phyloP scores from a whole-genome alignment of 176 grass and related monocot species.

The Thinopyrum elongatum region DNA sequence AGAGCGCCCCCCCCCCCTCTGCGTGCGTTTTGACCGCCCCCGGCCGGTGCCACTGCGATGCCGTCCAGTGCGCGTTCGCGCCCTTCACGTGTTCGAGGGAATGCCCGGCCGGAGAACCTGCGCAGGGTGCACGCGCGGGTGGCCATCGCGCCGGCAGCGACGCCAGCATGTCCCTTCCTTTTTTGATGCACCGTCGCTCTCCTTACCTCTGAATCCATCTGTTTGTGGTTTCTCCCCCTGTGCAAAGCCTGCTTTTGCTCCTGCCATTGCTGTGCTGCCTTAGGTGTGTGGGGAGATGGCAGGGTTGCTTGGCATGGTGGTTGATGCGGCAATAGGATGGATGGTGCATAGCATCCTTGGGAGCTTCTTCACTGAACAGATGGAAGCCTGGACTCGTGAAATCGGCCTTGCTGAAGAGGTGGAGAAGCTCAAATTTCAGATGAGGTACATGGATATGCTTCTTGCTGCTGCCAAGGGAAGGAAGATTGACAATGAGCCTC shows the following conservation, averaged over 20 bases:
- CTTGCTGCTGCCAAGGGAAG: not conserved
- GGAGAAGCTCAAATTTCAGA: not conserved
- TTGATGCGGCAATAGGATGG: slow-evolving; percentile 1
- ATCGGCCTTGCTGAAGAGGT: not conserved
- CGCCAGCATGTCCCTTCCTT: too few relatives aligned
- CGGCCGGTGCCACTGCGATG: too few relatives aligned
- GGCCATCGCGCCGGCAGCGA: too few relatives aligned
- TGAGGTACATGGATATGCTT: not conserved
- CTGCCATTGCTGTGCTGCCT: not conserved
- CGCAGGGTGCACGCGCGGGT: too few relatives aligned
- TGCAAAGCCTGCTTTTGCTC: not conserved
- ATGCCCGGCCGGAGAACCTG: too few relatives aligned
- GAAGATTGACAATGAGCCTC: not conserved
- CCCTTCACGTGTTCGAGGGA: too few relatives aligned
- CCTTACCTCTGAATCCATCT: slow-evolving; percentile 1
- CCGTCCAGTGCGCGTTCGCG: too few relatives aligned
- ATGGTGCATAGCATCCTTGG: slow-evolving; percentile 20
- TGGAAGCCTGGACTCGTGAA: not conserved
- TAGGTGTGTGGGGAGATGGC: not conserved
- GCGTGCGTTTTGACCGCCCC: too few relatives aligned
- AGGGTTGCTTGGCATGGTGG: not conserved
- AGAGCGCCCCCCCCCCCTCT: too few relatives aligned
- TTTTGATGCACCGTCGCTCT: too few relatives aligned
- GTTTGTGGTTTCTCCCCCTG: not conserved
- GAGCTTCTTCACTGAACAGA: not conserved